Percentiles rank a stretch among this genome's conserved stretches.
Evolutionary conservation across 805 yeast species (phyloP).

Genomic region (Tetrapisispora fleetii): DNA sequence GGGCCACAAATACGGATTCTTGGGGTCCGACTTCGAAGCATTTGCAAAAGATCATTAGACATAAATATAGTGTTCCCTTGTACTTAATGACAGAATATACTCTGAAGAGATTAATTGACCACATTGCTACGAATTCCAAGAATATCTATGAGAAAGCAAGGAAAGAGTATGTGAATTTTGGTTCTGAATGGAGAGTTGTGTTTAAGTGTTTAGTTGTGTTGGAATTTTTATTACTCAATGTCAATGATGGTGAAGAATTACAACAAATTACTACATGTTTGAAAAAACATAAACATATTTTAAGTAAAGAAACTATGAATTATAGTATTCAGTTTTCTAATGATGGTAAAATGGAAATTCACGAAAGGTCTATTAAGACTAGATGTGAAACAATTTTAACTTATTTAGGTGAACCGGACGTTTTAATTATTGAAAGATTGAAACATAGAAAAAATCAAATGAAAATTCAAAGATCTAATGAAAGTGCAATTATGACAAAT

Average conservation of each 20-base stretch:
- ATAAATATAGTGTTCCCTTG: constrained; percentile 24
- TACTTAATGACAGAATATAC: constrained; percentile 29
- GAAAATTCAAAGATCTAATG: constrained; percentile 28
- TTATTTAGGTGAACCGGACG: constrained; percentile 22
- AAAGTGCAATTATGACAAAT: constrained; percentile 1
- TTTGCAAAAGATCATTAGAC: constrained; percentile 28
- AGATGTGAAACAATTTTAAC: constrained; percentile 26
- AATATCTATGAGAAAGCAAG: constrained; percentile 31
- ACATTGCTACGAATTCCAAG: constrained; percentile 29
- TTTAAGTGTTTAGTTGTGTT: constrained; percentile 30
- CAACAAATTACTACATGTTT: constrained; percentile 26
- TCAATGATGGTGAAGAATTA: constrained; percentile 26
- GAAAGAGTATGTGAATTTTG: constrained; percentile 33
- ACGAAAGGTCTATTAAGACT: constrained; percentile 29
- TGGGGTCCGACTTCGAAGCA: constrained; percentile 45
- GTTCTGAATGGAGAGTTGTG: constrained; percentile 34
- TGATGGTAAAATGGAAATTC: constrained; percentile 32
- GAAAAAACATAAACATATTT: constrained; percentile 26
- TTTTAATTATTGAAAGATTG: constrained; percentile 24
- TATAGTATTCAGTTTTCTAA: constrained; percentile 25
- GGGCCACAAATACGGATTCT: constrained; percentile 41
- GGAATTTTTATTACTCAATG: constrained; percentile 28
- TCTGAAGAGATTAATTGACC: constrained; percentile 29
- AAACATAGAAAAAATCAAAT: constrained; percentile 21
- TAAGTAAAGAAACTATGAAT: constrained; percentile 23